Evolutionary conservation across 352 stramenopile species (phyloP).

Genomic region (Thalassiosira hispida): DNA sequence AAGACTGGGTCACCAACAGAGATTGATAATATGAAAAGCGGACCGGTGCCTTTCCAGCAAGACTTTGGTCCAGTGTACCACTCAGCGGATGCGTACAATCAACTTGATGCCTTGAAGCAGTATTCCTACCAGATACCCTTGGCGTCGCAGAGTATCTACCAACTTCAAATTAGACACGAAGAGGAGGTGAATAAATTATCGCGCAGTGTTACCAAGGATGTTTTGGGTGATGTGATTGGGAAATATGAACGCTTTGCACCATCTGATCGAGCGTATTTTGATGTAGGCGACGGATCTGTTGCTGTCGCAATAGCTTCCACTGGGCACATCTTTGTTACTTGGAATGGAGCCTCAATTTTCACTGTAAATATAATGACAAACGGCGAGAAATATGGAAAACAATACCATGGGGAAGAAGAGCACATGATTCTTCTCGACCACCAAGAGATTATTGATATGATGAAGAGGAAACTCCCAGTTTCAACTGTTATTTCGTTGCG

Average conservation of each 20-base stretch:
- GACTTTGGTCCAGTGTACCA: conserved; percentile 50
- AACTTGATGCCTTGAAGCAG: conserved; percentile 51
- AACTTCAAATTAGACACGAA: conserved; percentile 41
- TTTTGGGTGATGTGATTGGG: conserved; percentile 8
- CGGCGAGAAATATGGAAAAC: too few relatives aligned
- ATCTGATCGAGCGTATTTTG: too few relatives aligned
- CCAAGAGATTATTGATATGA: too few relatives aligned
- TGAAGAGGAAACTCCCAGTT: too few relatives aligned
- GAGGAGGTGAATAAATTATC: conserved; percentile 34
- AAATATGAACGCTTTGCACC: conserved; percentile 27
- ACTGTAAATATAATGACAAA: too few relatives aligned
- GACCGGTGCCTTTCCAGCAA: conserved; percentile 44
- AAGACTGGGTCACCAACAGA: conserved; percentile 45
- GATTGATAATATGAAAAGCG: conserved; percentile 52
- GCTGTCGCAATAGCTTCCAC: too few relatives aligned
- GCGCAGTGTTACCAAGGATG: conserved; percentile 38
- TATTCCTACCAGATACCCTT: conserved; percentile 49
- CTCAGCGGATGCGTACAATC: conserved; percentile 47
- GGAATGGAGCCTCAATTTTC: too few relatives aligned
- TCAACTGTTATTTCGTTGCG: too few relatives aligned
- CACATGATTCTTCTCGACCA: too few relatives aligned
- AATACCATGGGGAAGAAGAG: too few relatives aligned
- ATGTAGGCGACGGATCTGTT: too few relatives aligned
- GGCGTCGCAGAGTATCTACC: conserved; percentile 49
- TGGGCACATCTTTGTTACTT: too few relatives aligned